Evolutionary conservation across 1,139 yeast species (phyloP).

Genomic region (Yamadazyma spencermartinsiae): DNA sequence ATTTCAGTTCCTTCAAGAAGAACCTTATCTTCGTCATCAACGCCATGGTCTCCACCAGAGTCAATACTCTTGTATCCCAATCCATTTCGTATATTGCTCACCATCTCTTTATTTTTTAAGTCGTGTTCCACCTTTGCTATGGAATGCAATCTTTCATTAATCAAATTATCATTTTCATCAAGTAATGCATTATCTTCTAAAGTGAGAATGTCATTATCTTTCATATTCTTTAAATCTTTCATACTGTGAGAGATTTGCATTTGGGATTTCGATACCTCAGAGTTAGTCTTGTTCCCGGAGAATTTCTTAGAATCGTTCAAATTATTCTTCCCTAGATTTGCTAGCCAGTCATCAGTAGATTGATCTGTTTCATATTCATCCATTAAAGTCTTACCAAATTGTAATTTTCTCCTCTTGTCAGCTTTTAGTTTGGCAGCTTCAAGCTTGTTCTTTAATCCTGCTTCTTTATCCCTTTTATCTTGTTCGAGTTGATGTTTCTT

Average conservation of each 20-base stretch:
- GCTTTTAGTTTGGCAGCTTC: conserved; percentile 21
- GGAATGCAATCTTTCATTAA: conserved; percentile 40
- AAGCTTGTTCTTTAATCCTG: conserved; percentile 16
- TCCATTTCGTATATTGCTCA: conserved; percentile 27
- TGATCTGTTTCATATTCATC: conserved; percentile 28
- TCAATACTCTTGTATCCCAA: conserved; percentile 18
- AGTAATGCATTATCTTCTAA: conserved; percentile 59
- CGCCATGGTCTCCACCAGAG: conserved; percentile 19
- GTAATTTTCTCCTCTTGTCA: conserved; percentile 19
- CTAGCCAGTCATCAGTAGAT: conserved; percentile 44
- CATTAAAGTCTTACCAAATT: conserved; percentile 20
- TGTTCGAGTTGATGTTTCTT: conserved; percentile 16
- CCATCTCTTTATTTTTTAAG: conserved; percentile 25
- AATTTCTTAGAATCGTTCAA: not conserved
- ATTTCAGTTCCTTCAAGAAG: conserved; percentile 10
- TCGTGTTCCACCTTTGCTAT: conserved; percentile 27
- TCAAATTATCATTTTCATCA: conserved; percentile 51
- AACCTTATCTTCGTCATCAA: conserved; percentile 17
- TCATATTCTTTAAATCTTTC: conserved; percentile 37
- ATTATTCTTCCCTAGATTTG: conserved; percentile 18
- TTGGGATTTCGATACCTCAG: conserved; percentile 1
- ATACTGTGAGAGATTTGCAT: conserved; percentile 48
- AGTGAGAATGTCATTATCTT: conserved; percentile 59
- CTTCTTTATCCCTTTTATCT: conserved; percentile 12
- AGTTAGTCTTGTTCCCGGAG: not conserved